Percentiles rank a stretch among this genome's conserved stretches.
These are phyloP conservation scores for Cokeromyces recurvatus DNA, from an alignment of 371 early-diverging fungal species.

Conservation along the genomic window DNA sequence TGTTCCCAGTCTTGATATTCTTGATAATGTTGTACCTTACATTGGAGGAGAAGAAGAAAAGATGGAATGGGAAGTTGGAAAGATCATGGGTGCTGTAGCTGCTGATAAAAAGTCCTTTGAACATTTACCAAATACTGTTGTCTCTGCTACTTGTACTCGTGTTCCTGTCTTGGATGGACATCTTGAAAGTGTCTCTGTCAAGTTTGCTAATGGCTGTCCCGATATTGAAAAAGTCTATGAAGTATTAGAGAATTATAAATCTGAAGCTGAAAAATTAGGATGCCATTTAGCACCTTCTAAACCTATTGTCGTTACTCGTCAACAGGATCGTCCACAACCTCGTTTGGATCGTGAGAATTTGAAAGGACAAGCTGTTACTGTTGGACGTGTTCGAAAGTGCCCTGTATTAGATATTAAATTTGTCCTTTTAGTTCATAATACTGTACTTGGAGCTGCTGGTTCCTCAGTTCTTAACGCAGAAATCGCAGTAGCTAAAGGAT, in stretches of 20 bases:
- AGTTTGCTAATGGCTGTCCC: conserved; percentile 61
- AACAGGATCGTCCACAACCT: conserved; percentile 91
- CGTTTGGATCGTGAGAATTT: conserved; percentile 85
- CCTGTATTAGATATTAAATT: conserved; percentile 88
- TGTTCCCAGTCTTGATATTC: conserved; percentile 87
- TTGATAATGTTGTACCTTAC: conserved; percentile 92
- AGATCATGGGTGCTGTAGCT: conserved; percentile 81
- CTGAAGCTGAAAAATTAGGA: conserved; percentile 71
- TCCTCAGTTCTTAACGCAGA: conserved; percentile 95
- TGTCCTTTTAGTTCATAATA: conserved; percentile 89
- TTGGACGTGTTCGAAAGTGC: conserved; percentile 85
- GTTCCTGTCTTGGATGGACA: conserved; percentile 97
- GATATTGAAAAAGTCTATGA: conserved; percentile 68
- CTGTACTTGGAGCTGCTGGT: conserved; percentile 95
- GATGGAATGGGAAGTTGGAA: conserved; percentile 90
- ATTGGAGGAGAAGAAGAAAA: conserved; percentile 97
- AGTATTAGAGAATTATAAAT: conserved; percentile 66
- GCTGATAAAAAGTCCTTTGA: conserved; percentile 45
- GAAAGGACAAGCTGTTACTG: conserved; percentile 84
- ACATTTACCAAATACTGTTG: conserved; percentile 49
- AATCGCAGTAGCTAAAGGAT: conserved; percentile 77
- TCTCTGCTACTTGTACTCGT: conserved; percentile 95
- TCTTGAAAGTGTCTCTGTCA: conserved; percentile 81
- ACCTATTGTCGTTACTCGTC: conserved; percentile 69
- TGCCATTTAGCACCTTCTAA: conserved; percentile 79